phyloP scores from a whole-genome alignment of 495 filamentous ascomycete genomes.

The Neurospora sp. region DNA sequence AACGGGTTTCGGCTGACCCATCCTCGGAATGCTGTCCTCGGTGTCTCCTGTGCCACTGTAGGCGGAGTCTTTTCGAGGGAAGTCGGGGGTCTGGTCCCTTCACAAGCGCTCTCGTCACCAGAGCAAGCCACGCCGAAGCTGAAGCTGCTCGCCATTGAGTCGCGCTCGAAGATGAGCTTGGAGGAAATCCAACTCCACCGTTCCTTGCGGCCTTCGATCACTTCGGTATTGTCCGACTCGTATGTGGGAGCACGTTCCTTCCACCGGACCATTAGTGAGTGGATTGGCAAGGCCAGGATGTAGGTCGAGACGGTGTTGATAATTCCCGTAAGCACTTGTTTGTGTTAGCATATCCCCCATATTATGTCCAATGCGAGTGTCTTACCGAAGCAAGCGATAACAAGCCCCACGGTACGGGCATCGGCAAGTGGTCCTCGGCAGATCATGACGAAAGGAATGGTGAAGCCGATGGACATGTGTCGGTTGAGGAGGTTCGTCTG shows the following conservation, averaged over 20 bases:
- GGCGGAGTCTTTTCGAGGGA: neutral
- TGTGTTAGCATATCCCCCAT: conserved; percentile 1
- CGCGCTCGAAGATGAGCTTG: conserved; percentile 4
- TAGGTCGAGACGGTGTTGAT: conserved; percentile 18
- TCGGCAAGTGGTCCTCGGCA: conserved; percentile 26
- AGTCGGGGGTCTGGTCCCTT: neutral
- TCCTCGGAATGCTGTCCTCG: neutral
- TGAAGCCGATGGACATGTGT: conserved; percentile 41
- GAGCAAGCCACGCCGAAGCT: neutral
- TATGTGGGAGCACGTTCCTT: neutral
- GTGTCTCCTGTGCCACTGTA: neutral
- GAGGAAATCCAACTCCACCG: neutral
- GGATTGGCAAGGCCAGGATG: conserved; percentile 12
- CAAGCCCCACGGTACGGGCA: conserved; percentile 20
- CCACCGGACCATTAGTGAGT: conserved; percentile 18
- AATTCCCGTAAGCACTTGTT: conserved; percentile 19
- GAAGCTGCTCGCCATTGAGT: conserved; percentile 4
- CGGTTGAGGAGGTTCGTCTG: conserved; percentile 29
- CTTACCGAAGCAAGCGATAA: conserved; percentile 33
- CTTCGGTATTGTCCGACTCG: neutral
- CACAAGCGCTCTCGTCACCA: neutral
- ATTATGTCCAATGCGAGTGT: neutral
- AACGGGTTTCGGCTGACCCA: conserved; percentile 13
- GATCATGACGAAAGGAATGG: conserved; percentile 36
- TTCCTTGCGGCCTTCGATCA: neutral